A percentile compares a stretch with the other conserved stretches of the same genome.
phyloP scores from a whole-genome alignment of 2,329 filamentous ascomycete genomes.

The Aschersonia sp. region DNA sequence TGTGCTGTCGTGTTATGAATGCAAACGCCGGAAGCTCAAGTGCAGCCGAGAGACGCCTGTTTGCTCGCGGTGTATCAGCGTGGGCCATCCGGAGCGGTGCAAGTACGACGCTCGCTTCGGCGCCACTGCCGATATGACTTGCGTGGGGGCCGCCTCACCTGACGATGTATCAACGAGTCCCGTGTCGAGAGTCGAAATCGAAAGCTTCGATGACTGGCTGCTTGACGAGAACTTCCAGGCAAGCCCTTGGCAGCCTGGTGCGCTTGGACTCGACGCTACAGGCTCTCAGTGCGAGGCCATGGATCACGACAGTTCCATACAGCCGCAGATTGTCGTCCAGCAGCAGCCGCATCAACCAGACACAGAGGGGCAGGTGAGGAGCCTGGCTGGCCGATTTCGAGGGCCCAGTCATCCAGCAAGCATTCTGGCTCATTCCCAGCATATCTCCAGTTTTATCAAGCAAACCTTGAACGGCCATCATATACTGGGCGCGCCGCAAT shows the following conservation, averaged over 20 bases:
- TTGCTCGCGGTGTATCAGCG: background rate
- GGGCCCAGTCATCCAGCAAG: background rate
- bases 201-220: background rate
- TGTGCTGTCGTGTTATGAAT: background rate
- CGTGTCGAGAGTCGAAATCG: background rate
- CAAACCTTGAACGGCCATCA: background rate
- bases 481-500: background rate
- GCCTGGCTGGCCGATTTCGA: background rate
- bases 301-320: background rate
- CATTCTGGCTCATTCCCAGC: background rate
- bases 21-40: background rate
- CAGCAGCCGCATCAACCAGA: background rate
- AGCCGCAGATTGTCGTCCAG: background rate
- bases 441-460: background rate
- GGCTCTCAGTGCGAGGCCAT: background rate
- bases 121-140: background rate
- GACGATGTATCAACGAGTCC: background rate
- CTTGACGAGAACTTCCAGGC: background rate
- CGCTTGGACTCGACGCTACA: background rate
- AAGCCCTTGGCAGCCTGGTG: background rate
- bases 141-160: background rate
- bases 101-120: background rate
- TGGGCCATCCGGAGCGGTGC: background rate
- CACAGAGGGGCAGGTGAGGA: background rate
- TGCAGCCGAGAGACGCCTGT: background rate